Conservation (phyloP, 306 rosid species). For the Quercus variabilis region DNA sequence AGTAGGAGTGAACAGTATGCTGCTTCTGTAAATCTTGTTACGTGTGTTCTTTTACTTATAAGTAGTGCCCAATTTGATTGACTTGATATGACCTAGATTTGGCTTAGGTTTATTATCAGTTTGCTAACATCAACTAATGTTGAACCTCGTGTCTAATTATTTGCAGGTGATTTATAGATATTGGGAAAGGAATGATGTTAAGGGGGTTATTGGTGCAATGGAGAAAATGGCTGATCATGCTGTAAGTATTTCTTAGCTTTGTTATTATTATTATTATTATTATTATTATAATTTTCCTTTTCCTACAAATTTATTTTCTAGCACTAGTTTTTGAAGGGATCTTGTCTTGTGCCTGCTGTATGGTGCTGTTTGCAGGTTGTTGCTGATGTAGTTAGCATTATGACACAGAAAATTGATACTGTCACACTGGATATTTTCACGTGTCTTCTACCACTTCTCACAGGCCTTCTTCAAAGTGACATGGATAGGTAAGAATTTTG, state of each 20-base stretch:
- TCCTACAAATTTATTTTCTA: neutral
- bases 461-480: conserved; percentile 76
- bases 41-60: neutral
- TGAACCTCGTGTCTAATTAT: conserved; percentile 25
- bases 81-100: neutral
- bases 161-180: conserved; percentile 80
- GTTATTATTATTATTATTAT: too few relatives aligned
- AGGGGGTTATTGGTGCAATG: conserved; percentile 80
- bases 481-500: conserved; percentile 60
- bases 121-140: conserved; percentile 8
- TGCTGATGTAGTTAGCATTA: conserved; percentile 86
- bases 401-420: conserved; percentile 65
- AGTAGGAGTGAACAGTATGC: neutral
- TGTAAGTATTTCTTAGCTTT: conserved; percentile 46
- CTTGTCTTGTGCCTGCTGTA: conserved; percentile 2
- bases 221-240: conserved; percentile 91
- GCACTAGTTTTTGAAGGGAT: conserved; percentile 6
- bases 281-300: neutral
- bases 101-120: neutral
- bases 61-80: neutral
- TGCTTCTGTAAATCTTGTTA: neutral
- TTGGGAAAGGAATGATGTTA: conserved; percentile 92
- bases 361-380: conserved; percentile 63
- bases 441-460: conserved; percentile 68
- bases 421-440: conserved; percentile 86